Evolutionary conservation across 805 yeast genomes (phyloP).

Genomic region (Barnettozyma sp.): DNA sequence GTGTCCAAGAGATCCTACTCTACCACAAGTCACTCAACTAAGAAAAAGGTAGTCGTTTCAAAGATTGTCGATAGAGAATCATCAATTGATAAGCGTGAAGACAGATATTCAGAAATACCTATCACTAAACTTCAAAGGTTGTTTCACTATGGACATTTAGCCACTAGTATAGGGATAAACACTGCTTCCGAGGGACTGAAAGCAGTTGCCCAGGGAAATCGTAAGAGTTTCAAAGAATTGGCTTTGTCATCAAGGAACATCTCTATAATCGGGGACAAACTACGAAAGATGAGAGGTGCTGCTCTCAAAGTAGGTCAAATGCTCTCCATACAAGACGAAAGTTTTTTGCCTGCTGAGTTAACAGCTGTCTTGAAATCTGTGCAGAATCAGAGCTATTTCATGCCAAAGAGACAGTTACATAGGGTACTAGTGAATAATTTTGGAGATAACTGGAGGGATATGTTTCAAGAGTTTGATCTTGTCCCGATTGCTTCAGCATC

Average conservation of each 20-base stretch:
- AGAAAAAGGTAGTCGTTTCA: constrained; percentile 11
- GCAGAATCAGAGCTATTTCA: constrained; percentile 91
- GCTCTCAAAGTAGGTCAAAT: constrained; percentile 96
- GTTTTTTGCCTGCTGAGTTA: constrained; percentile 77
- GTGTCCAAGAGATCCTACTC: constrained; percentile 14
- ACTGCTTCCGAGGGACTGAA: constrained; percentile 73
- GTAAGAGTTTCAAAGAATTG: constrained; percentile 46
- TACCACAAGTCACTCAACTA: constrained; percentile 8
- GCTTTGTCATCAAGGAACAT: constrained; percentile 77
- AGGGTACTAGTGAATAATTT: constrained; percentile 64
- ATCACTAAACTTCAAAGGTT: constrained; percentile 79
- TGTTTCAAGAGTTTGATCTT: constrained; percentile 72
- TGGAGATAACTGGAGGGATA: constrained; percentile 71
- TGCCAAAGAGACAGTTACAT: constrained; percentile 90
- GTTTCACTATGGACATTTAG: constrained; percentile 87
- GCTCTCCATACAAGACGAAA: constrained; percentile 88
- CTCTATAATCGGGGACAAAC: constrained; percentile 79
- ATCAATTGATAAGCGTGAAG: no score
- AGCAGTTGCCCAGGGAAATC: constrained; percentile 51
- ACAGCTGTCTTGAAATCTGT: constrained; percentile 76
- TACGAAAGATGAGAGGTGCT: constrained; percentile 97
- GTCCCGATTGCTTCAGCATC: constrained; percentile 96
- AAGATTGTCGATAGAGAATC: constrained; percentile 9
- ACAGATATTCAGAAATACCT: constrained; percentile 72
- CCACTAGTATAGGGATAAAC: constrained; percentile 85